phyloP scores from a whole-genome alignment of 2,329 filamentous ascomycete genomes.

The Monosporascus sp. region DNA sequence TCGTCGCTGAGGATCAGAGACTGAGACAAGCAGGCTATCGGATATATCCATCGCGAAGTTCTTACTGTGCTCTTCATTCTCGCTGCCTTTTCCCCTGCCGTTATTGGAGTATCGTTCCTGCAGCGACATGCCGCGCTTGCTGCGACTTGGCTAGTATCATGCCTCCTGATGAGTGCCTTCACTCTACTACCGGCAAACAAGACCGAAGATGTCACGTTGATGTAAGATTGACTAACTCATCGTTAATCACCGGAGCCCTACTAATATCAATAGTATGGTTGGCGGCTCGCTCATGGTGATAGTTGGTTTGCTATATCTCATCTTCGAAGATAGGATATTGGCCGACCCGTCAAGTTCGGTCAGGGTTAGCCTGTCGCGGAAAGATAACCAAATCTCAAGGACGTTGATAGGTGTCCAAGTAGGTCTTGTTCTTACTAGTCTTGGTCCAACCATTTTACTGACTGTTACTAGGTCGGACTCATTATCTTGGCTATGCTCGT shows the following conservation, averaged over 20 bases:
- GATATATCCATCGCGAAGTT: constrained; percentile 86
- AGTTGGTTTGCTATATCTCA: constrained; percentile 71
- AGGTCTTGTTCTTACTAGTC: constrained; percentile 15
- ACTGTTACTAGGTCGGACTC: constrained; percentile 57
- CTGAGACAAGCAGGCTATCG: constrained; percentile 61
- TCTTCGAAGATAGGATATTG: constrained; percentile 64
- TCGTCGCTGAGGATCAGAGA: not conserved
- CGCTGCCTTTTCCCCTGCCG: constrained; percentile 70
- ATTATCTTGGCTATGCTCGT: constrained; percentile 77
- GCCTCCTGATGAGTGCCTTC: constrained; percentile 80
- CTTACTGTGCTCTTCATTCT: constrained; percentile 75
- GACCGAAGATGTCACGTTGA: constrained; percentile 59
- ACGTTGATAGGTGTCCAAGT: constrained; percentile 62
- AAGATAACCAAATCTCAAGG: constrained; percentile 45
- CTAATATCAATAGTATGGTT: constrained; percentile 48
- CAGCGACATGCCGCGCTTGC: constrained; percentile 58
- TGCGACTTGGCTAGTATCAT: constrained; percentile 69
- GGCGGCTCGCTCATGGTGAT: constrained; percentile 75
- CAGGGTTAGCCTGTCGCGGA: constrained; percentile 15
- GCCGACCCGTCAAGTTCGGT: constrained; percentile 34
- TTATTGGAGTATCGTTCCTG: constrained; percentile 70
- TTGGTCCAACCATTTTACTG: constrained; percentile 4
- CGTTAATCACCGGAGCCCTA: not conserved
- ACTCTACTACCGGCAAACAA: constrained; percentile 83
- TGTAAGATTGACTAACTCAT: constrained; percentile 13